These are phyloP conservation scores for Syzygium malaccense DNA, from an alignment of 441 rosid species.

Conservation along the genomic window DNA sequence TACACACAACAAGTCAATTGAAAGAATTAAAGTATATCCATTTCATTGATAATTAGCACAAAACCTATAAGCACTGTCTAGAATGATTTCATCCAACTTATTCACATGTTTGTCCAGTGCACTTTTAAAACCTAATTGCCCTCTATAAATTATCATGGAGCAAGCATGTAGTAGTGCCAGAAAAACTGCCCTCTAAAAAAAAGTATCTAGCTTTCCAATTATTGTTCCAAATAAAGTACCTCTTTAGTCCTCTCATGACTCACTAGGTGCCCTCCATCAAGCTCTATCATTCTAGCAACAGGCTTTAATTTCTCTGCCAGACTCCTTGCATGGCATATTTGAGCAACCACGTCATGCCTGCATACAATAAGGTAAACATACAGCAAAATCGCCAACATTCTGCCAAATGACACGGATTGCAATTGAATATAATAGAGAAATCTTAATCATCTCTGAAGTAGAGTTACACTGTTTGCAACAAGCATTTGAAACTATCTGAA, in stretches of 20 bases:
- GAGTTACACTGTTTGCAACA: background rate
- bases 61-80: background rate
- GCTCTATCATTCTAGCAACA: constrained; percentile 84
- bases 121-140: background rate
- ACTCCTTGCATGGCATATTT: constrained; percentile 66
- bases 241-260: constrained; percentile 88
- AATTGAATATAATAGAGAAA: background rate
- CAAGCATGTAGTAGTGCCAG: no score
- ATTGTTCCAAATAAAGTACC: constrained; percentile 32
- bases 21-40: background rate
- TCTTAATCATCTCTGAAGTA: background rate
- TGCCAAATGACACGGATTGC: background rate
- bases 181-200: no score
- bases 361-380: background rate
- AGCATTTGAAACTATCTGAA: background rate
- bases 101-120: background rate
- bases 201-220: background rate
- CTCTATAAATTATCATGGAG: no score
- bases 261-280: constrained; percentile 95
- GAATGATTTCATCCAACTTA: background rate
- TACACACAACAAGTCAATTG: background rate
- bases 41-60: background rate
- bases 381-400: background rate
- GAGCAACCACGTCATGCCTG: constrained; percentile 93
- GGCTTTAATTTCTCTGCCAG: constrained; percentile 83